Evolutionary conservation across 306 rosid genomes (phyloP), one percentile per base, ranked within the genome.

Genomic region (Glycine tomentella): DNA sequence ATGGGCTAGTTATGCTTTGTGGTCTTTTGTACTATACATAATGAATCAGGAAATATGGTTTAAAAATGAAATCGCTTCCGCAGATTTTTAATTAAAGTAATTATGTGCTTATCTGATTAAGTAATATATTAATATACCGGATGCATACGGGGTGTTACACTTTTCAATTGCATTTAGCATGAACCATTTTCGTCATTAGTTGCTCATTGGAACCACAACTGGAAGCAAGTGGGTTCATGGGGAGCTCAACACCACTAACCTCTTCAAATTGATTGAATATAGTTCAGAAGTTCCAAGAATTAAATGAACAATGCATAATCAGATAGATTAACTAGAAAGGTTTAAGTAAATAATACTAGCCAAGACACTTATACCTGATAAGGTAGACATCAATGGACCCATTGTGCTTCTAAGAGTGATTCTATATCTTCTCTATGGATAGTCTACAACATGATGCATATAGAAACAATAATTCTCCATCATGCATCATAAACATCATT

Each of bases 351-450:
- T n/a, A 82, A 38, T 77, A 20, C 42, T 36, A 48, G 72, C 67
- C 49, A 75, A 72, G 82, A 76, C 75, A 87, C 66, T 10, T 8
- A 66, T 85, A 95, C 99, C 99, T 96, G 87, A 96, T 93, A 81
- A 96, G 98, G 85, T 96, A 96, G 80, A 96, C 98, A 84, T 96
- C 99, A 76, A 96, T 92, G 42, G 98, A 50, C 99, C 99, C 99
- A 96, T 96, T 65, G 99, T 88, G 89, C 99, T 96, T 90, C 99
- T 90, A 61, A 96, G 97, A 83, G 93, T 92, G 78, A 93, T 85
- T 83, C 97, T 87, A 82, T 96, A 96, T 92, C 97, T 91, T 82
- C 98, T 89, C 77, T 90, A 97, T 31, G 87, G 92, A 92, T 90
- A 90, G 83, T 96, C 99, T 57, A 89, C 97, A 72, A 92, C 97